Base-by-base conservation (phyloP, 2,329 filamentous ascomycete species). In the Neophaeococcomyces mojaviensis region DNA sequence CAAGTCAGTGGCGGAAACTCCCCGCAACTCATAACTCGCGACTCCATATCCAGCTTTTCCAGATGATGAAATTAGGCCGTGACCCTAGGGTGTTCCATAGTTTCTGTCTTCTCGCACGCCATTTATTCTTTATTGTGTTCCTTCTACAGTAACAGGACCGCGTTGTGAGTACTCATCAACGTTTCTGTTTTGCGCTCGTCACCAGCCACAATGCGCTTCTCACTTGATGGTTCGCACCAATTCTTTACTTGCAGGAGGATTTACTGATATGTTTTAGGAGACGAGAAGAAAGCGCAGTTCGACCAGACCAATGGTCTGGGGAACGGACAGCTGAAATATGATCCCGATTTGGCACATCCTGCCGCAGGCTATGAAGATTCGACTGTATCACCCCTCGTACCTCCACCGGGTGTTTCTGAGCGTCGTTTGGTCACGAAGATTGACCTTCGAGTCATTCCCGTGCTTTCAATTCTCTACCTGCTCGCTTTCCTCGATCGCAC, bases 381-480 rank as follows among this genome's bases (percentile, higher is more conserved):
- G 22, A 39, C 54, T 42, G 47, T 28, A 22, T 41, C 56, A 24
- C 32, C 33, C 12, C 40, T 45, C n/a, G 39, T 40, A 15, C 34
- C 52, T 7, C 50, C 54, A 16, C 18, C 46, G 16, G 48, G 47
- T 22, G 43, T 56, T 8, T 50, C 52, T 2, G 82, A 88, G 67
- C 69, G 72, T 53, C 76, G 71, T 57, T 70, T 90, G 49, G 74
- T 86, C 68, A 65, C 73, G 50, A 84, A 81, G 64, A 81, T 89
- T 59, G 86, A 89, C 62, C 61, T 80, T 53, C 79, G 77, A 54
- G 73, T 90, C 42, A 69, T 90, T 43, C 86, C 86, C 0, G 84
- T 83, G 54, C 70, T 90, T 44, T 83, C 78, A 60, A 69, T 88
- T 49, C 71, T 89, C 62, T 88, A 86, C 60, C 48, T 55, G 4